phyloP scores from a whole-genome alignment of 345 rosid species.

The Camelina laxa region DNA sequence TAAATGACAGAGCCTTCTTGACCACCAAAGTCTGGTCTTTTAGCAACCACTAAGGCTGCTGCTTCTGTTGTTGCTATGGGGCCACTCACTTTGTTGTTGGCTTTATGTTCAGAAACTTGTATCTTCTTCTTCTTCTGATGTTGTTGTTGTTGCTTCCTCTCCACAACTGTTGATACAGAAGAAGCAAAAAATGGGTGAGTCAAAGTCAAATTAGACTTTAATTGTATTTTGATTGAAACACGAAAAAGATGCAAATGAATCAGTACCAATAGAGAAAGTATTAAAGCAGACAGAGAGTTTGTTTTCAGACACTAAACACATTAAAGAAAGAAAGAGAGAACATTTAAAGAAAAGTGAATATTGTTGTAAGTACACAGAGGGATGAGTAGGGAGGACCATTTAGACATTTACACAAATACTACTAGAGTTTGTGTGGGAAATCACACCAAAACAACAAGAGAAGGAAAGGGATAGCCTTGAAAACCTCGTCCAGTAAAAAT shows the following conservation, averaged over 20 bases:
- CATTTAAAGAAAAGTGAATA: conserved; percentile 38
- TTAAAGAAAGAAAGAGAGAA: conserved; percentile 31
- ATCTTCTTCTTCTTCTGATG: conserved; percentile 40
- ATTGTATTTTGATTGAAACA: neutral
- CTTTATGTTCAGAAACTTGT: conserved; percentile 43
- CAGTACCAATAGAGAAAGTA: conserved; percentile 34
- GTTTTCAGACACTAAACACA: conserved; percentile 34
- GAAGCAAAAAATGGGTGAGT: conserved; percentile 41
- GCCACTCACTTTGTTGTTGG: conserved; percentile 46
- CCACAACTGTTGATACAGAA: conserved; percentile 48
- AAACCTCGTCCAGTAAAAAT: conserved; percentile 36
- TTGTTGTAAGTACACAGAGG: conserved; percentile 6
- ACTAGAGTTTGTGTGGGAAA: conserved; percentile 25
- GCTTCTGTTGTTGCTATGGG: conserved; percentile 33
- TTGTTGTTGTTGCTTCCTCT: conserved; percentile 26
- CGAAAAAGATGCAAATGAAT: conserved; percentile 33
- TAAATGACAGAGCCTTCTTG: conserved; percentile 72
- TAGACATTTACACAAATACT: conserved; percentile 32
- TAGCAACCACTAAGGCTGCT: conserved; percentile 56
- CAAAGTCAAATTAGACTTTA: conserved; percentile 23
- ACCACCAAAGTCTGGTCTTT: conserved; percentile 90
- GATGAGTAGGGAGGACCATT: conserved; percentile 35
- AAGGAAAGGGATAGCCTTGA: conserved; percentile 36
- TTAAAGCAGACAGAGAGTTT: conserved; percentile 34
- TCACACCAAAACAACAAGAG: conserved; percentile 25